A percentile compares a stretch with the other conserved stretches of the same genome.
Conservation (phyloP, 2,329 filamentous ascomycete genomes). For the Raffaelea albimanens region DNA sequence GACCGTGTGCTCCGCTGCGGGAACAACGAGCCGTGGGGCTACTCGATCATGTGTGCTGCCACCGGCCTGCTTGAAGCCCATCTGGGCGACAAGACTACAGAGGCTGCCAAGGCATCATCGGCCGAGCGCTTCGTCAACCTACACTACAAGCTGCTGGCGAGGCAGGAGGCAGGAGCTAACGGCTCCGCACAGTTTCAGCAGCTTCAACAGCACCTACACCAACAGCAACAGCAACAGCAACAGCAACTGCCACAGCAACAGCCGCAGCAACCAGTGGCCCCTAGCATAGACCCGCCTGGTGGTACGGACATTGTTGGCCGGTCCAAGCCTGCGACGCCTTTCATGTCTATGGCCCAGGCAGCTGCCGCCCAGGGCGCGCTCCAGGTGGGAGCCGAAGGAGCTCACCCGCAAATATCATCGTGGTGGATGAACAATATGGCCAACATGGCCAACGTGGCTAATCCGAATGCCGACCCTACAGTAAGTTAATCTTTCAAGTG, state of each 20-base stretch:
- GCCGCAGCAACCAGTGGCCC: not conserved
- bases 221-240: conserved; percentile 1
- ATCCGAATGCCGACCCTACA: conserved; percentile 8
- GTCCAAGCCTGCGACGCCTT: conserved; percentile 14
- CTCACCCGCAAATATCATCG: conserved; percentile 13
- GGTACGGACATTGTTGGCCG: conserved; percentile 13
- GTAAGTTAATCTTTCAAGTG: not conserved
- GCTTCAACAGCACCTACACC: not conserved
- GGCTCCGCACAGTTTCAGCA: not conserved
- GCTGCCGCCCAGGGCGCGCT: no score
- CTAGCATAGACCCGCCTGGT: not conserved
- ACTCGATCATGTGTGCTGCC: conserved; percentile 54
- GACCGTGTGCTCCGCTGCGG: conserved; percentile 51
- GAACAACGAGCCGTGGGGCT: conserved; percentile 56
- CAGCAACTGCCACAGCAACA: conserved; percentile 1
- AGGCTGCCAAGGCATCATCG: conserved; percentile 48
- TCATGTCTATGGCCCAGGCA: conserved; percentile 10
- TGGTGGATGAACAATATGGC: conserved; percentile 19
- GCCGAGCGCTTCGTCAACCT: conserved; percentile 50
- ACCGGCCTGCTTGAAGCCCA: conserved; percentile 50
- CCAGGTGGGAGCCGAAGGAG: conserved; percentile 1
- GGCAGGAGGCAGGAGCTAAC: conserved; percentile 33
- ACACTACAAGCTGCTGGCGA: conserved; percentile 46
- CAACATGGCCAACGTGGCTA: conserved; percentile 12
- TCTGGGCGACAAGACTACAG: conserved; percentile 45